A percentile compares a stretch with the other conserved stretches of the same genome.
Conservation (phyloP, 495 filamentous ascomycete genomes). For the Hapsidospora chrysogenum region DNA sequence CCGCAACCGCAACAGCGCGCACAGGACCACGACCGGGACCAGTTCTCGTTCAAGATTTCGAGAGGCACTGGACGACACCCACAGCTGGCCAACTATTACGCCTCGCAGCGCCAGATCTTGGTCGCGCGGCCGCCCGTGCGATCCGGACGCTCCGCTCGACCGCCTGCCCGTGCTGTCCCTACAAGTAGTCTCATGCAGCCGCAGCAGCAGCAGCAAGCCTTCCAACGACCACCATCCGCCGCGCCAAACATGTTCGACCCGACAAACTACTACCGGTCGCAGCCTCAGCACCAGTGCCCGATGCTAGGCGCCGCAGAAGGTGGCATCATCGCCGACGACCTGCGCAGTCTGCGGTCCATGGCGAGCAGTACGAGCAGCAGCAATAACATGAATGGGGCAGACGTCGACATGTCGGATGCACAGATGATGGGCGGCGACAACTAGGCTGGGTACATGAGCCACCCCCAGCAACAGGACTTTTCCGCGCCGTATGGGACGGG, state of each 20-base stretch:
- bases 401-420: background rate
- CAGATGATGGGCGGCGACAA: background rate
- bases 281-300: background rate
- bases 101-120: background rate
- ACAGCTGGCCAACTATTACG: background rate
- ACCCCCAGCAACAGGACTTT: no score
- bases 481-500: no score
- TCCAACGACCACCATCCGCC: background rate
- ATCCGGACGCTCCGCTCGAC: background rate
- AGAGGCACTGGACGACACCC: background rate
- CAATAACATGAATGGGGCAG: no score
- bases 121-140: background rate
- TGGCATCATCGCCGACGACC: background rate
- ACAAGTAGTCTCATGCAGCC: no score
- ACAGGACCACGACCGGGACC: background rate
- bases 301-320: background rate
- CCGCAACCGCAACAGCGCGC: background rate
- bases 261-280: background rate
- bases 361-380: background rate
- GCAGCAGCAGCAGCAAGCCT: background rate
- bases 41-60: background rate
- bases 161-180: background rate
- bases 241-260: background rate
- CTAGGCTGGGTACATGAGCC: background rate
- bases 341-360: background rate